Percentiles rank a stretch among this genome's conserved stretches.
Evolutionary conservation across 805 yeast species (phyloP).

Genomic region (Wickerhamiella musiphila): DNA sequence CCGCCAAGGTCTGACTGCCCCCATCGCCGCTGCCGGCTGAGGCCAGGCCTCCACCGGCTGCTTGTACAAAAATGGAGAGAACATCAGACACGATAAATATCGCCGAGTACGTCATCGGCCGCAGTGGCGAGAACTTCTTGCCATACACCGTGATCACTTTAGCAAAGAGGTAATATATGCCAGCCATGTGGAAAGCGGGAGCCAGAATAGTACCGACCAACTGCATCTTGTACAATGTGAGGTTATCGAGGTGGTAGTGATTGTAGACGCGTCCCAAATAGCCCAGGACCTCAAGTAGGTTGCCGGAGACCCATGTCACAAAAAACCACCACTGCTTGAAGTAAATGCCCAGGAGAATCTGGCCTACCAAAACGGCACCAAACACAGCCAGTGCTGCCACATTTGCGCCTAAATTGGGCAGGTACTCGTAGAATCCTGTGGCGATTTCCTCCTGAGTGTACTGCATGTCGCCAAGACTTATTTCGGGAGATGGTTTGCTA

Average conservation of each 20-base stretch:
- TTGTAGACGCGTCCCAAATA: conserved; percentile 44
- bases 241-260: conserved; percentile 18
- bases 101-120: conserved; percentile 44
- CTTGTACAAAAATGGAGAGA: conserved; percentile 48
- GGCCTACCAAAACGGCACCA: conserved; percentile 29
- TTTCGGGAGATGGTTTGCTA: neutral
- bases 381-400: conserved; percentile 37
- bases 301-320: conserved; percentile 36
- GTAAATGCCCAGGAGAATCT: conserved; percentile 27
- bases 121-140: conserved; percentile 29
- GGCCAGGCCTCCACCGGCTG: conserved; percentile 61
- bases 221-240: conserved; percentile 39
- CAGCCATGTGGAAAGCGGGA: conserved; percentile 76
- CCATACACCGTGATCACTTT: conserved; percentile 51
- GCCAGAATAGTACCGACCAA: conserved; percentile 55
- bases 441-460: neutral
- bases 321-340: conserved; percentile 52
- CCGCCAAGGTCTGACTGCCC: conserved; percentile 1
- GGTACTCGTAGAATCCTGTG: conserved; percentile 8
- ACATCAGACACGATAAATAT: conserved; percentile 53
- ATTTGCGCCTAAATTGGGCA: conserved; percentile 43
- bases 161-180: conserved; percentile 55
- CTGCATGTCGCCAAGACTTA: neutral
- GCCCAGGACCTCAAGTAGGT: conserved; percentile 47
- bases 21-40: conserved; percentile 27